These are phyloP conservation scores for Colletotrichum orbiculare DNA, from an alignment of 2,329 filamentous ascomycete species.

Conservation along the genomic window DNA sequence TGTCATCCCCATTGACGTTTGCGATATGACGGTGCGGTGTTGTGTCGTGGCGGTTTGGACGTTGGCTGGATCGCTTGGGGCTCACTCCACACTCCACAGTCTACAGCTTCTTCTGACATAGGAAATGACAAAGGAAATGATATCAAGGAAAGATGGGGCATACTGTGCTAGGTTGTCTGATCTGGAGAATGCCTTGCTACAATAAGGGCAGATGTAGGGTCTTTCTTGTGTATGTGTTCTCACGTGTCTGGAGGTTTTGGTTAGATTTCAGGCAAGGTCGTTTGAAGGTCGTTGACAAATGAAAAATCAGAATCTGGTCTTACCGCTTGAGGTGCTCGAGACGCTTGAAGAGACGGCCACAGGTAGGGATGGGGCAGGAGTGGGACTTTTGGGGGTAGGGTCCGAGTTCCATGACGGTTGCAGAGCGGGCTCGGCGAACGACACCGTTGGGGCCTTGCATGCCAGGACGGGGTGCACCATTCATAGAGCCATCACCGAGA, in stretches of 20 bases:
- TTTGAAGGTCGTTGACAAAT: constrained; percentile 46
- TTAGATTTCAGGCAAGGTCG: constrained; percentile 58
- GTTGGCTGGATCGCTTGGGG: constrained; percentile 43
- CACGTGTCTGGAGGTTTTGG: constrained; percentile 81
- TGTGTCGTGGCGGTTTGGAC: constrained; percentile 47
- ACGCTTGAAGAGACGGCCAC: constrained; percentile 97
- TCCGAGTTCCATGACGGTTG: constrained; percentile 95
- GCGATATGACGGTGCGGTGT: constrained; percentile 46
- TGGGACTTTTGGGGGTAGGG: constrained; percentile 98
- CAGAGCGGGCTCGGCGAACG: constrained; percentile 89
- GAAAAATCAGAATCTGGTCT: constrained; percentile 59
- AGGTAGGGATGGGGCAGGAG: constrained; percentile 98
- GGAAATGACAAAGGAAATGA: constrained; percentile 47
- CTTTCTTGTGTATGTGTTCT: constrained; percentile 99
- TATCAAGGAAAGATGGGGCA: constrained; percentile 55
- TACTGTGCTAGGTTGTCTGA: constrained; percentile 99
- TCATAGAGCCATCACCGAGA: constrained; percentile 66
- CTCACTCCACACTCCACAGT: constrained; percentile 48
- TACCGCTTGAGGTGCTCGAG: constrained; percentile 99
- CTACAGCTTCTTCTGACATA: constrained; percentile 46
- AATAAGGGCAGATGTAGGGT: constrained; percentile 96
- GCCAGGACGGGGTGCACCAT: constrained; percentile 70
- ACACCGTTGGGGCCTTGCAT: constrained; percentile 79
- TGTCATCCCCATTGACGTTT: constrained; percentile 36
- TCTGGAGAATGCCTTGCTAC: constrained; percentile 98